Percentiles rank a stretch among this genome's conserved stretches.
phyloP scores from a whole-genome alignment of 495 filamentous ascomycete species.

The Penicillium psychrofluorescens region DNA sequence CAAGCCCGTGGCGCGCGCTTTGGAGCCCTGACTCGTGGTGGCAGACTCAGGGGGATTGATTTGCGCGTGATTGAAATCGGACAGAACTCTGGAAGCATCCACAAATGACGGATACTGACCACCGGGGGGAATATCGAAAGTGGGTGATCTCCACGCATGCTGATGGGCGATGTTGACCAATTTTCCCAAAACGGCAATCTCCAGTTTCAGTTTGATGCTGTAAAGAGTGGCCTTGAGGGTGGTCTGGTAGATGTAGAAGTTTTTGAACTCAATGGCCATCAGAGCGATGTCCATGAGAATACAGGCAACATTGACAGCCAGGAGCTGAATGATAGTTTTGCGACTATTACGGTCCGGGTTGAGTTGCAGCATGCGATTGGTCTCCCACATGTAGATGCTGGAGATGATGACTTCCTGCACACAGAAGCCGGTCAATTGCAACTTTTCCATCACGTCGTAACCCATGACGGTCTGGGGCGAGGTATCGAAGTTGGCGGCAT shows the following conservation, averaged over 20 bases:
- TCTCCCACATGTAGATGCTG: slow-evolving; percentile 23
- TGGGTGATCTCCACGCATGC: slow-evolving; percentile 13
- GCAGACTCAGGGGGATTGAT: slow-evolving; percentile 1
- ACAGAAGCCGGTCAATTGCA: slow-evolving; percentile 21
- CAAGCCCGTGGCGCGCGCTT: slow-evolving; percentile 8
- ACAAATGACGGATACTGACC: slow-evolving; percentile 20
- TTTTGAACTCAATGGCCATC: slow-evolving; percentile 24
- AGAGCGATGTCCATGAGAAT: slow-evolving; percentile 24
- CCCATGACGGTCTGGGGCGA: slow-evolving; percentile 7
- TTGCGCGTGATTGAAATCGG: slow-evolving; percentile 8
- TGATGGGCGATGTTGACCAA: slow-evolving; percentile 23
- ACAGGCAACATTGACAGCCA: slow-evolving; percentile 23
- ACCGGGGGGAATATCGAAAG: slow-evolving; percentile 3
- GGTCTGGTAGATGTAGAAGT: slow-evolving; percentile 25
- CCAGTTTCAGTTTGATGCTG: slow-evolving; percentile 23
- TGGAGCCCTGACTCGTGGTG: slow-evolving; percentile 8
- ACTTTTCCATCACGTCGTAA: slow-evolving; percentile 24
- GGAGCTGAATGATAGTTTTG: slow-evolving; percentile 20
- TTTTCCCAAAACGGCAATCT: slow-evolving; percentile 22
- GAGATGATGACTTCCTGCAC: slow-evolving; percentile 25
- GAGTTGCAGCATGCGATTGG: slow-evolving; percentile 19
- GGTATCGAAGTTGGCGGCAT: slow-evolving; percentile 15
- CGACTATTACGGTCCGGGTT: slow-evolving; percentile 17
- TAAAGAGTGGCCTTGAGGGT: slow-evolving; percentile 23
- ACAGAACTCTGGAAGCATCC: slow-evolving; percentile 11